These are phyloP conservation scores for Phytophthora niederhauseri DNA, from an alignment of 352 stramenopile species.

Conservation along the genomic window DNA sequence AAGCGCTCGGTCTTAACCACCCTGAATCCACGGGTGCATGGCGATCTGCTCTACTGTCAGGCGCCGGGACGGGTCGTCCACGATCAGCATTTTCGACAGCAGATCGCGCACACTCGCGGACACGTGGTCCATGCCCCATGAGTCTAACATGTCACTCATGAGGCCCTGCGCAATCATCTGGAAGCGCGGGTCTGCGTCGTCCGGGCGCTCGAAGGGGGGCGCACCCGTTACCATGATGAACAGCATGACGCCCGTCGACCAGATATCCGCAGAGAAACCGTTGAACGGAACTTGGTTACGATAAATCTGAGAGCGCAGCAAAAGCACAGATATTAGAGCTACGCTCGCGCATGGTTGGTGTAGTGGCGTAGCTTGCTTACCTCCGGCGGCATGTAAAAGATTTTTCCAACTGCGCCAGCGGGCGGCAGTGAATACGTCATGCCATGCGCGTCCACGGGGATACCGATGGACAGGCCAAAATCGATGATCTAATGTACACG, in stretches of 20 bases:
- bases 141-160: constrained; percentile 88
- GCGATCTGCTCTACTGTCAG: constrained; percentile 87
- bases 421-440: constrained; percentile 89
- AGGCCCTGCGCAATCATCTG: constrained; percentile 85
- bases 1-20: constrained; percentile 37
- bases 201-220: constrained; percentile 90
- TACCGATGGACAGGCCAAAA: constrained; percentile 86
- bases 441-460: constrained; percentile 80
- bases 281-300: constrained; percentile 92
- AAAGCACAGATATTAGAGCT: constrained; percentile 12
- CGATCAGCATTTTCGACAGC: constrained; percentile 80
- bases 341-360: background rate
- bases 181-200: constrained; percentile 82
- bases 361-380: constrained; percentile 29
- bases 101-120: constrained; percentile 75
- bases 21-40: constrained; percentile 82
- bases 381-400: constrained; percentile 92
- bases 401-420: constrained; percentile 85
- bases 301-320: constrained; percentile 63
- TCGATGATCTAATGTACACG: constrained; percentile 72
- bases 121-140: constrained; percentile 86
- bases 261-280: constrained; percentile 93
- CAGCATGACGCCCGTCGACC: constrained; percentile 94
- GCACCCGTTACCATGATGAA: constrained; percentile 96
- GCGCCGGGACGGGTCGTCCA: constrained; percentile 75